Evolutionary conservation across 331 rosid genomes (phyloP).

Genomic region (Dryas integrifolia): DNA sequence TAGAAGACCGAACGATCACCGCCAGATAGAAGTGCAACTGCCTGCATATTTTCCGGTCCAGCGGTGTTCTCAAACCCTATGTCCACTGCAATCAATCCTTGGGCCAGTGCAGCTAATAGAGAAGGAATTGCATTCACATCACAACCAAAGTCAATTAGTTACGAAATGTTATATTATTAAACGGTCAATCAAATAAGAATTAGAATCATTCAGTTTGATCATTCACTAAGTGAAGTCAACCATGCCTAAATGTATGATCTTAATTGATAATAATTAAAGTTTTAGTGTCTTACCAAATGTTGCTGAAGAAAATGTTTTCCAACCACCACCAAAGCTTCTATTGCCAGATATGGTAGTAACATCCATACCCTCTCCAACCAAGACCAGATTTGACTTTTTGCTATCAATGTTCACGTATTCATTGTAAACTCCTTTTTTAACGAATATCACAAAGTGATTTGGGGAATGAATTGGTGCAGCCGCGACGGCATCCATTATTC

Average conservation of each 20-base stretch:
- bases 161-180: not conserved
- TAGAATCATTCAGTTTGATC: too few species aligned
- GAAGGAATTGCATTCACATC: not conserved
- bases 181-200: too few species aligned
- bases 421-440: conserved; percentile 20
- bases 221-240: too few species aligned
- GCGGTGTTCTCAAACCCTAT: conserved; percentile 26
- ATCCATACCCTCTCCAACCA: conserved; percentile 29
- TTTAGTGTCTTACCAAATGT: conserved; percentile 20
- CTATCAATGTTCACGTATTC: conserved; percentile 20
- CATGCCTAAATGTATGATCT: too few species aligned
- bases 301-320: not conserved
- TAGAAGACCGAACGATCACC: conserved; percentile 11
- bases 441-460: conserved; percentile 1
- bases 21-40: conserved; percentile 7
- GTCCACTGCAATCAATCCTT: conserved; percentile 23
- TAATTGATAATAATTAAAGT: not conserved
- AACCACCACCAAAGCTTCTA: not conserved
- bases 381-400: conserved; percentile 8
- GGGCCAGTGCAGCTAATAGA: conserved; percentile 5
- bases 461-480: conserved; percentile 14
- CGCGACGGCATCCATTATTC: conserved; percentile 9
- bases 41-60: conserved; percentile 4
- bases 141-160: not conserved
- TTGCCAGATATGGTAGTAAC: conserved; percentile 14